Evolutionary conservation across 1,284 basidiomycete species (phyloP), one percentile per base, ranked within the genome.

Genomic region (Leccinum fuscescens): DNA sequence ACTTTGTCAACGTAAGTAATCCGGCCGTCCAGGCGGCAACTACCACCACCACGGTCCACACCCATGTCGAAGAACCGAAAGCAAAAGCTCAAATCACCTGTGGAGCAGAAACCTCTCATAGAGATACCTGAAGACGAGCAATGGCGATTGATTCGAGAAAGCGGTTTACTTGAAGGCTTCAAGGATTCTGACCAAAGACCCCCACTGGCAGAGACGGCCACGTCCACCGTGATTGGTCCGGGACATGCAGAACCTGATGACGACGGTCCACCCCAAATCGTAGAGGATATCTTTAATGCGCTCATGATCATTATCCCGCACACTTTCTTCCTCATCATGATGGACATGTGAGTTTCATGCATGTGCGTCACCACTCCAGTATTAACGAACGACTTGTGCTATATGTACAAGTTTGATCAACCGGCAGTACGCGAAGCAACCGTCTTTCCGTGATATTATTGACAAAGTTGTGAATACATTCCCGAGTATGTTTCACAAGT

Each of bases 41-140:
- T 35, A 46, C 12, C 33, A 56, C 39, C n/a, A 42, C 3, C 17
- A 44, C 42, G 42, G 17, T 44, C 17, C 17, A 44, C 17, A 20
- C 9, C 57, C 59, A 73, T 82, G 80, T 73, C 75, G 17, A 80
- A 68, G 61, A 78, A 74, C 55, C 77, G 77, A 55, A 79, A 78
- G 63, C 53, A 59, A 61, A 59, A 62, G 66, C 59, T 60, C 50
- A 68, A 62, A 57, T 56, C 65, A 44, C 42, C 63, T 22, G 24
- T 68, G 50, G 55, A 55, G 60, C 61, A 63, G 46, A 64, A 59
- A 60, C 70, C 67, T 57, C 61, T 66, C 24, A 55, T 80, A 57
- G 80, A 87, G 54, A 85, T 93, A 37, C 72, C 89, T 3, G 85
- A 89, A 69, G 83, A 86, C 2, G 90, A 93, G 69, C 84, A 92